Evolutionary conservation across 2,329 filamentous ascomycete genomes (phyloP), one percentile per base, ranked within the genome.

Genomic region (Aureobasidium mangrovei): DNA sequence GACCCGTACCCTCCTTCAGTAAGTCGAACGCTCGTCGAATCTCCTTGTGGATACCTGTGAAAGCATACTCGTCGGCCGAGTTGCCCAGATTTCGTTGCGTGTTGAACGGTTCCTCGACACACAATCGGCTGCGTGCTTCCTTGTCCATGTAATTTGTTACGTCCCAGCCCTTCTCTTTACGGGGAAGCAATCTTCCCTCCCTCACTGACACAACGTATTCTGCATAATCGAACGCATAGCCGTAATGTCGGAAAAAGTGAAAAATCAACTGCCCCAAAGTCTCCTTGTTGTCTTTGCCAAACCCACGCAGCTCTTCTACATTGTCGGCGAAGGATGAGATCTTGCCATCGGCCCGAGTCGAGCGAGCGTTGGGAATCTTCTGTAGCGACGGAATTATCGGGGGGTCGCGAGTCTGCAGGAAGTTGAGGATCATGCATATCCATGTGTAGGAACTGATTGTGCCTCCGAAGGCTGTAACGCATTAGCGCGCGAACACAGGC

Each of bases 351-450:
- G 80, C 72, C 24, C 78, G 77, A 7, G 79, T 72, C 52, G 80
- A 73, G 61, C 81, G 81, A 60, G 83, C 75, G 61, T 84, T 78
- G 4, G 81, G 77, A 26, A 81, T 78, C 64, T 90, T 84, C 67
- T 97, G 93, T 33, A 98, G 76, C 12, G 87, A 83, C 3, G 93
- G 93, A 26, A 98, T 72, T 53, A 98, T 81, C 0, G 91, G 87
- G 12, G 89, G 87, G 57, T 85, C 79, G 63, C 90, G 83, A 49
- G 89, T 86, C 71, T 98, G 93, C 28, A 98, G 78, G 65, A 97
- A 98, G 62, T 90, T 94, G 67, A 98, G 86, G 61, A 97, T 95
- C 77, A 98, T 82, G 70, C 93, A 98, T 67, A 97, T 97, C 93
- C 93, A 98, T 26, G 93, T 96, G 67, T 98, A 98, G 18, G 93